These are phyloP conservation scores for Ampelomyces quisqualis DNA, from an alignment of 2,329 filamentous ascomycete genomes.

Conservation along the genomic window DNA sequence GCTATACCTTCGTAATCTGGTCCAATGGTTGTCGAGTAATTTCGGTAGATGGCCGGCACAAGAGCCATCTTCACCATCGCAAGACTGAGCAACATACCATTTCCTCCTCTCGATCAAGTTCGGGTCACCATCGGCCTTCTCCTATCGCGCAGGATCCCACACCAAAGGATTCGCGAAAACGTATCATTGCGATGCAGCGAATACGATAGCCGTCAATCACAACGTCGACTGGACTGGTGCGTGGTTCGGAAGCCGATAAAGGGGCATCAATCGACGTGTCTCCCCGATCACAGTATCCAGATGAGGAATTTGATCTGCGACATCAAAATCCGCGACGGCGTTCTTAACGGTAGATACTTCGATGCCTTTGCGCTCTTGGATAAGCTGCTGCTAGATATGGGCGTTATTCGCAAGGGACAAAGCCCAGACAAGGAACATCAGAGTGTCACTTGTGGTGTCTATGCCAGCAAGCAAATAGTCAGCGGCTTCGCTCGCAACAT, in stretches of 20 bases:
- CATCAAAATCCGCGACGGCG: conserved; percentile 26
- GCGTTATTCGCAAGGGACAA: conserved; percentile 45
- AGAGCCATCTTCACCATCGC: conserved; percentile 56
- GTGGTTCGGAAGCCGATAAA: conserved; percentile 54
- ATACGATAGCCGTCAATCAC: conserved; percentile 43
- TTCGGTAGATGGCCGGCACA: conserved; percentile 48
- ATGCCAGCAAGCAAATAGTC: conserved; percentile 57
- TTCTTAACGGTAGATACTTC: conserved; percentile 9
- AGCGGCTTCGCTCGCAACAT: conserved; percentile 56
- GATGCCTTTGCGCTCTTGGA: conserved; percentile 45
- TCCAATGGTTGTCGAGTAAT: conserved; percentile 33
- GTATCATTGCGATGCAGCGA: conserved; percentile 41
- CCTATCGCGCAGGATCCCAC: conserved; percentile 42
- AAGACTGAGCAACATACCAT: conserved; percentile 42
- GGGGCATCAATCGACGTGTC: conserved; percentile 53
- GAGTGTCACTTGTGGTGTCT: conserved; percentile 55
- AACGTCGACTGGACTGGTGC: conserved; percentile 42
- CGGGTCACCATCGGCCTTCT: conserved; percentile 9
- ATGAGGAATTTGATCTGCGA: conserved; percentile 47
- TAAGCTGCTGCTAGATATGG: conserved; percentile 49
- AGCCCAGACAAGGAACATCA: conserved; percentile 41
- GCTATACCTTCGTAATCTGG: conserved; percentile 33
- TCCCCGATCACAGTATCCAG: conserved; percentile 55
- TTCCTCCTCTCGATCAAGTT: conserved; percentile 32
- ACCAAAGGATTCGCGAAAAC: conserved; percentile 31